Percentiles rank a stretch among this genome's conserved stretches.
Evolutionary conservation across 2,329 filamentous ascomycete species (phyloP).

Genomic region (Cercospora berteroae): DNA sequence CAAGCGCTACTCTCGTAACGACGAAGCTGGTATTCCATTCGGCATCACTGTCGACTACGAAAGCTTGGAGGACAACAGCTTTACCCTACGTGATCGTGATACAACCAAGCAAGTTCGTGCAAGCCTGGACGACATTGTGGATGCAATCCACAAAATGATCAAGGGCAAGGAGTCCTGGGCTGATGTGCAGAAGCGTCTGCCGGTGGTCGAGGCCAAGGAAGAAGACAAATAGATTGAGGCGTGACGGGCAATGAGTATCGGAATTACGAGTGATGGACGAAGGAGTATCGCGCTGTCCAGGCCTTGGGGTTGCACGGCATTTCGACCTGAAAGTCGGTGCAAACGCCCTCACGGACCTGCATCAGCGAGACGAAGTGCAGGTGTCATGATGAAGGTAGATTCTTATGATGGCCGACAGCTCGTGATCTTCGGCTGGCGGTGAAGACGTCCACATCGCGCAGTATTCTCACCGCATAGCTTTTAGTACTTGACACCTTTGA

Average conservation of each 20-base stretch:
- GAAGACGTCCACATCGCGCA: not conserved
- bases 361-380: conserved; percentile 2
- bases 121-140: conserved; percentile 73
- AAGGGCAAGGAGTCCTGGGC: conserved; percentile 64
- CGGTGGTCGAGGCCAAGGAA: conserved; percentile 77
- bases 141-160: conserved; percentile 65
- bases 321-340: conserved; percentile 21
- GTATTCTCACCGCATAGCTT: not conserved
- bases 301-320: conserved; percentile 18
- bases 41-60: conserved; percentile 96
- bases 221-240: conserved; percentile 43
- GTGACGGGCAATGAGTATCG: not conserved
- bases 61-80: conserved; percentile 79
- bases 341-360: conserved; percentile 8
- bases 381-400: not conserved
- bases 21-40: conserved; percentile 91
- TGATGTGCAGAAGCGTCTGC: conserved; percentile 73
- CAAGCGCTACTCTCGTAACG: conserved; percentile 91
- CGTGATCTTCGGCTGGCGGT: not conserved
- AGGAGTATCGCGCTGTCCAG: not conserved
- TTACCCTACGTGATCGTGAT: conserved; percentile 88
- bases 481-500: not conserved
- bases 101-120: conserved; percentile 87
- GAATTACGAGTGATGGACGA: not conserved
- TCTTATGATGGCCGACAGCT: not conserved